phyloP scores from a whole-genome alignment of 2,329 filamentous ascomycete genomes.

The Pestalotiopsis fici region DNA sequence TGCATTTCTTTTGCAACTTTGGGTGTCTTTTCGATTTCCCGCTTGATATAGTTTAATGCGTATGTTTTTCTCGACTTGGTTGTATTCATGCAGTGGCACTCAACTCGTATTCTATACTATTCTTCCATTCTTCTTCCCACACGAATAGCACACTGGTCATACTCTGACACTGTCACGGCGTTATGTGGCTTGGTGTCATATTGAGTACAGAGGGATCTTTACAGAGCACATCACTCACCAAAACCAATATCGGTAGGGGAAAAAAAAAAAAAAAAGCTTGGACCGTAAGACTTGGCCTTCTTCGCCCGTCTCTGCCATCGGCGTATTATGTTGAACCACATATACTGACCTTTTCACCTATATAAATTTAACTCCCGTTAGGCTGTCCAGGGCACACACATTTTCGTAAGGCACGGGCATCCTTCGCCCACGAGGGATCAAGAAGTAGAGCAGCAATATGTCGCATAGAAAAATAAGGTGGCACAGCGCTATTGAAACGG shows the following conservation, averaged over 20 bases:
- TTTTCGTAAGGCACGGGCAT: not conserved
- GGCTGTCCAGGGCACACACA: not conserved
- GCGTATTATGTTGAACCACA: not conserved
- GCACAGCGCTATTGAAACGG: slow-evolving; percentile 7
- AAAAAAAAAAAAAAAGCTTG: too few species aligned
- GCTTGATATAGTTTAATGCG: not conserved
- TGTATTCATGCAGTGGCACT: not conserved
- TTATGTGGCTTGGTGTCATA: not conserved
- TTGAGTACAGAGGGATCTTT: not conserved
- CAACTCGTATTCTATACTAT: not conserved
- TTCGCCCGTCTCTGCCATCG: not conserved
- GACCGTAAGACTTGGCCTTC: not conserved
- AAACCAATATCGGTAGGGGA: too few species aligned
- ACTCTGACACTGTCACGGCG: not conserved
- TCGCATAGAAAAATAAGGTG: not conserved
- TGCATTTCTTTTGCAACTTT: not conserved
- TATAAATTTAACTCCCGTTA: not conserved
- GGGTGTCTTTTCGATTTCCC: not conserved
- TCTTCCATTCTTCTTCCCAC: not conserved
- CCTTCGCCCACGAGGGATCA: not conserved
- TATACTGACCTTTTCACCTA: not conserved
- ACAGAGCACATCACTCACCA: too few species aligned
- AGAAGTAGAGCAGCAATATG: not conserved
- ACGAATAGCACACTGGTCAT: not conserved
- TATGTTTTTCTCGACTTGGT: not conserved